phyloP scores from a whole-genome alignment of 2,329 filamentous ascomycete species.

The Pseudogymnoascus sp. region DNA sequence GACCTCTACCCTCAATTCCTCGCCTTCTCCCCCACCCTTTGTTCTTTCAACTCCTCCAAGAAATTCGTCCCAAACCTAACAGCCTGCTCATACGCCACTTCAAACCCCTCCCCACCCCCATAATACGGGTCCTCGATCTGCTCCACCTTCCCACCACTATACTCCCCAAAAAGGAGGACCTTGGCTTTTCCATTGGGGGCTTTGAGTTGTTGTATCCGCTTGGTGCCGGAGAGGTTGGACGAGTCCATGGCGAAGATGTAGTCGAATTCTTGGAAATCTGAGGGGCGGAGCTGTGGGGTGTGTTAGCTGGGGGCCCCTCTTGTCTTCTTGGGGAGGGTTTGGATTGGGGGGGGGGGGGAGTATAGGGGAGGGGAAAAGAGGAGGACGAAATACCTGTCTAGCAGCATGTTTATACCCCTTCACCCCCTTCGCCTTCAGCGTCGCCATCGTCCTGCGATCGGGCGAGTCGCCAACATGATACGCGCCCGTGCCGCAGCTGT shows the following conservation, averaged over 20 bases:
- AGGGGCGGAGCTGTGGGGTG: constrained; percentile 28
- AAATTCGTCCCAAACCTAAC: constrained; percentile 69
- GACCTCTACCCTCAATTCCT: neutral
- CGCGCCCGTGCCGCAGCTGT: constrained; percentile 80
- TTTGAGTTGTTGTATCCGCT: constrained; percentile 41
- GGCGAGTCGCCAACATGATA: constrained; percentile 74
- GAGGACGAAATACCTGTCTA: constrained; percentile 49
- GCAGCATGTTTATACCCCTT: constrained; percentile 68
- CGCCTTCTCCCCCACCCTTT: neutral
- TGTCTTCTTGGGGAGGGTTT: neutral
- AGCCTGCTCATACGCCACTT: constrained; percentile 78
- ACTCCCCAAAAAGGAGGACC: constrained; percentile 79
- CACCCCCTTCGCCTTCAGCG: constrained; percentile 66
- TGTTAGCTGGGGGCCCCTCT: neutral
- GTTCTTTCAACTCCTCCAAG: constrained; percentile 43
- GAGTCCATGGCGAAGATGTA: constrained; percentile 94
- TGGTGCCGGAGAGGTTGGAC: constrained; percentile 65
- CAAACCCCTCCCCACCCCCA: constrained; percentile 72
- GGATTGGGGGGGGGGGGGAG: neutral
- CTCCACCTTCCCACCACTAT: constrained; percentile 60
- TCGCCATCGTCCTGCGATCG: constrained; percentile 75
- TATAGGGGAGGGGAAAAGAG: too few species aligned
- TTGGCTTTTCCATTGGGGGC: constrained; percentile 45
- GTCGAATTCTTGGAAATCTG: constrained; percentile 79
- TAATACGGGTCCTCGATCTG: constrained; percentile 88